A percentile compares a stretch with the other conserved stretches of the same genome.
Conservation (phyloP, 2,329 filamentous ascomycete species). For the Aaosphaeria pasadenensis region DNA sequence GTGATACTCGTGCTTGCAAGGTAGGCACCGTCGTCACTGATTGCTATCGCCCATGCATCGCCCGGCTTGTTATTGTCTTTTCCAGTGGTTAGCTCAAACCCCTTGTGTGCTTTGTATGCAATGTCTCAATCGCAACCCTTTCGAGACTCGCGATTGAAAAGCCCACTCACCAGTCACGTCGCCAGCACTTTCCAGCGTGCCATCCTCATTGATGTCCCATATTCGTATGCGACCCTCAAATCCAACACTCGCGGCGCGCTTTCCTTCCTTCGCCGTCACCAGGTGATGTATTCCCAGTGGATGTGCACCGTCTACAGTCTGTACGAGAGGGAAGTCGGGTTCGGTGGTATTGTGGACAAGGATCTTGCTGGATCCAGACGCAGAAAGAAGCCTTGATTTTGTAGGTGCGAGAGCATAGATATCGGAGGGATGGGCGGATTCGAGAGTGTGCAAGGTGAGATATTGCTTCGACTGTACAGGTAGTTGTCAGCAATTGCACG, state of each 20-base stretch:
- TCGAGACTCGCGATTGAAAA: conserved; percentile 1
- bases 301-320: conserved; percentile 78
- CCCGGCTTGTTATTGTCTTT: conserved; percentile 58
- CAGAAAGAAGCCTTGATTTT: conserved; percentile 70
- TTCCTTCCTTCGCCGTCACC: conserved; percentile 66
- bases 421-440: conserved; percentile 80
- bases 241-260: conserved; percentile 73
- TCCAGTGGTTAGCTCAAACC: not conserved
- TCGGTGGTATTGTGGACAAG: conserved; percentile 74
- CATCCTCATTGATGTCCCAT: conserved; percentile 62
- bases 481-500: conserved; percentile 10
- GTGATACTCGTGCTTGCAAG: conserved; percentile 86
- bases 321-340: conserved; percentile 70
- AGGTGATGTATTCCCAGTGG: conserved; percentile 90
- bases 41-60: conserved; percentile 81
- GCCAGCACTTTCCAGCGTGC: conserved; percentile 52
- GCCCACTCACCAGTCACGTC: conserved; percentile 42
- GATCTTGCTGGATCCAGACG: conserved; percentile 78
- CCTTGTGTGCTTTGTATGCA: too few species aligned
- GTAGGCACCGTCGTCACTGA: conserved; percentile 80
- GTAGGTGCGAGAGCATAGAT: conserved; percentile 83
- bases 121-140: not conserved
- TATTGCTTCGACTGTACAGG: conserved; percentile 88
- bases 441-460: conserved; percentile 85
- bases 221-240: conserved; percentile 87